phyloP scores from a whole-genome alignment of 768 basidiomycete genomes.

The Tulasnella calospora region DNA sequence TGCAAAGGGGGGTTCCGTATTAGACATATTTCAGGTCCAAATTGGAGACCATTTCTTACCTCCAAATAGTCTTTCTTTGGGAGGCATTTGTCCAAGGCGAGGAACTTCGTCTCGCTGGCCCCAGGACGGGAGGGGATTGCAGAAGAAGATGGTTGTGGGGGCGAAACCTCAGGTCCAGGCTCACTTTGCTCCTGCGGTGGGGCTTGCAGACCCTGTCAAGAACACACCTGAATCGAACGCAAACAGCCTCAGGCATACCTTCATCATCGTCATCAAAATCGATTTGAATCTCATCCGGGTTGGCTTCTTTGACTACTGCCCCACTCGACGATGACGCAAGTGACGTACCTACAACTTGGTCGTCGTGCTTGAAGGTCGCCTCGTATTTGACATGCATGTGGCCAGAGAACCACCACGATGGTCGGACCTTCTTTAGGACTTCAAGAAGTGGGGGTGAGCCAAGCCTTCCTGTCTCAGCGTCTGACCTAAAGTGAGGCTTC shows the following conservation, averaged over 20 bases:
- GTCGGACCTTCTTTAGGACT: conserved; percentile 64
- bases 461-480: conserved; percentile 61
- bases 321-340: neutral
- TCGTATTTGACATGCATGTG: conserved; percentile 87
- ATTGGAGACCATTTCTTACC: conserved; percentile 40
- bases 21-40: neutral
- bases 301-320: neutral
- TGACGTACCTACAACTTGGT: neutral
- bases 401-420: conserved; percentile 87
- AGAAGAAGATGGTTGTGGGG: conserved; percentile 15
- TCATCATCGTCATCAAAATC: conserved; percentile 33
- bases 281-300: conserved; percentile 35
- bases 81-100: conserved; percentile 73
- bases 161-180: conserved; percentile 33
- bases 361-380: conserved; percentile 44
- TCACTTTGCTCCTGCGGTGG: neutral
- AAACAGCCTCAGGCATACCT: conserved; percentile 16
- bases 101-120: conserved; percentile 36
- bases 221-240: neutral
- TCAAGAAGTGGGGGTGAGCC: conserved; percentile 86
- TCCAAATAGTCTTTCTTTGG: conserved; percentile 70
- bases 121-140: conserved; percentile 67
- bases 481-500: conserved; percentile 72
- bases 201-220: neutral
- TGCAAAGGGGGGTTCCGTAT: neutral